Evolutionary conservation across 2,329 filamentous ascomycete species (phyloP), one percentile per base, ranked within the genome.

Genomic region (Colletotrichum graminicola): DNA sequence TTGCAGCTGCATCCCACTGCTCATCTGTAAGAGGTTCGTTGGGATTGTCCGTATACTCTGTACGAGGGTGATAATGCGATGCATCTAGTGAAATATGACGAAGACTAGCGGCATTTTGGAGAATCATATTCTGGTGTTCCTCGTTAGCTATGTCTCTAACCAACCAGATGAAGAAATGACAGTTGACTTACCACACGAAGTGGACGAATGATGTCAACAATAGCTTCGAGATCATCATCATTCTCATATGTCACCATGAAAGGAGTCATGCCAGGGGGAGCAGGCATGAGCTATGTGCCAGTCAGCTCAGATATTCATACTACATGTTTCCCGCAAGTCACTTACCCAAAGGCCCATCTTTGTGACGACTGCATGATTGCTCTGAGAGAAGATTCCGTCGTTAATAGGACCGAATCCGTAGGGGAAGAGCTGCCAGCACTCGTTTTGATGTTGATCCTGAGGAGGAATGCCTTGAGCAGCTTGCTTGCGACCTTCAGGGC

Each of bases 341-440:
- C 66, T 57, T 29, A 67, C 66, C 65, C 79, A 77, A 64, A 88
- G 81, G 0, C 87, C 87, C 82, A 89, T 85, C 76, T 89, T 88
- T 3, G 84, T 85, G 8, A 87, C 83, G 45, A 88, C 85, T 41
- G 86, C 87, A 16, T 87, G 80, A 69, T 84, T 87, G 26, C 81
- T 83, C 75, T 88, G 86, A 0, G 83, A 82, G 73, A 89, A 88
- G 18, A 88, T 81, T 2, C 84, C 84, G 70, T 84, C 80, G 29
- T 80, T 76, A 10, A 77, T 76, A 0, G 82, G 82, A 0, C 82
- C 82, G 70, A 82, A 84, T 1, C 79, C 78, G 66, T 83, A 80
- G 59, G 79, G 77, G 74, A 83, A 83, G 0, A 78, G 78, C 67
- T 80, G 78, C 80, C 80, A 81, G 1, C 62, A 68, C 39, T 72